Percentiles rank a stretch among this genome's conserved stretches.
Conservation (phyloP, 148 eudicot species). For the Chenopodium album region DNA sequence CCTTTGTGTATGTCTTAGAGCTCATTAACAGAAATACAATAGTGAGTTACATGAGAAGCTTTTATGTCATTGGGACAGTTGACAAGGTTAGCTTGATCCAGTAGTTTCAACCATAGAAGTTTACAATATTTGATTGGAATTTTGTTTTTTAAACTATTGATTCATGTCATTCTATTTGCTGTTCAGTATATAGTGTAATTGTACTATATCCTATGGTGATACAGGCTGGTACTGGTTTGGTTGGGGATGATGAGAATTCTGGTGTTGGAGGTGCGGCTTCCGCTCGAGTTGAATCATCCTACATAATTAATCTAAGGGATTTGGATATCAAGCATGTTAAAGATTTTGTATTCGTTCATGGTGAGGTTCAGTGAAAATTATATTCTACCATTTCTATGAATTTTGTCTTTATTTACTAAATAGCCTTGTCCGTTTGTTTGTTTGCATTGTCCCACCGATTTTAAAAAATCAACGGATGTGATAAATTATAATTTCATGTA, state of each 20-base stretch:
- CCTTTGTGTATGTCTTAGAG: no score
- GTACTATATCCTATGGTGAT: slow-evolving; percentile 15
- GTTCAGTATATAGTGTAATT: slow-evolving; percentile 6
- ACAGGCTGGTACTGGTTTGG: slow-evolving; percentile 86
- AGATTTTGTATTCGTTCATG: slow-evolving; percentile 86
- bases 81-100: no score
- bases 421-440: background rate
- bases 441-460: background rate
- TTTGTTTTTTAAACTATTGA: background rate
- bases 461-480: background rate
- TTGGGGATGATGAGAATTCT: slow-evolving; percentile 65
- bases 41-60: no score
- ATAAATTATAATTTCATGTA: background rate
- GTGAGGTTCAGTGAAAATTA: slow-evolving; percentile 40
- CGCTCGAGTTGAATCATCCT: slow-evolving; percentile 83
- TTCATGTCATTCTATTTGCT: background rate
- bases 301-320: slow-evolving; percentile 66
- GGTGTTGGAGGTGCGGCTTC: slow-evolving; percentile 52
- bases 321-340: slow-evolving; percentile 90
- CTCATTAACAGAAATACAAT: no score
- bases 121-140: background rate
- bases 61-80: no score
- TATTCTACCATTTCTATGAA: background rate
- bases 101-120: background rate
- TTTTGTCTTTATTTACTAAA: background rate